Percentiles rank a stretch among this genome's conserved stretches.
Conservation (phyloP, 805 yeast species). For the Candida qinlingensis region DNA sequence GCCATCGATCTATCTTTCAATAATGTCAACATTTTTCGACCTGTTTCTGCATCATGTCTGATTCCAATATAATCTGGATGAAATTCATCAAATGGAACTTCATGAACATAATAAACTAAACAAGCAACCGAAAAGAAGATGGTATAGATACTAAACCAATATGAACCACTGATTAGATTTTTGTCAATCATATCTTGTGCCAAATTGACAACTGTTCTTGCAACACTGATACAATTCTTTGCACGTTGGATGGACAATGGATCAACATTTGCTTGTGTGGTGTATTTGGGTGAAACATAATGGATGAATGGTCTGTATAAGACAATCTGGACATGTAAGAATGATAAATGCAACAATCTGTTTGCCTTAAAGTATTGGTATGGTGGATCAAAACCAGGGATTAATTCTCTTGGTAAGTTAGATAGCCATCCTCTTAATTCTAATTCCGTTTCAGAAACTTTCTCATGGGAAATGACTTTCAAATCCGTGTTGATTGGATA, state of each 20-base stretch:
- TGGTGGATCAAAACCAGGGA: slow-evolving; percentile 70
- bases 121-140: slow-evolving; percentile 87
- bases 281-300: slow-evolving; percentile 57
- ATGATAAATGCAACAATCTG: slow-evolving; percentile 64
- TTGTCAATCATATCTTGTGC: slow-evolving; percentile 76
- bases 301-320: slow-evolving; percentile 87
- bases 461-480: slow-evolving; percentile 24
- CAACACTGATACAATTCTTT: slow-evolving; percentile 76
- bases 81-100: slow-evolving; percentile 37
- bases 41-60: slow-evolving; percentile 73
- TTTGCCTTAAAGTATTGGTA: slow-evolving; percentile 61
- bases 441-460: slow-evolving; percentile 58
- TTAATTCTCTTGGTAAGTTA: slow-evolving; percentile 61
- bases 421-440: slow-evolving; percentile 71
- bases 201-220: slow-evolving; percentile 73
- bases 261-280: slow-evolving; percentile 35
- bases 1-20: slow-evolving; percentile 73
- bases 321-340: slow-evolving; percentile 71
- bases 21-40: slow-evolving; percentile 64
- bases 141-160: slow-evolving; percentile 89
- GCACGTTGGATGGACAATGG: slow-evolving; percentile 68
- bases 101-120: slow-evolving; percentile 72
- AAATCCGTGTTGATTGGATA: slow-evolving; percentile 55
- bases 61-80: slow-evolving; percentile 53
- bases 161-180: slow-evolving; percentile 72